phyloP scores from a whole-genome alignment of 179 eudicot genomes.

The Amaranthus tricolor region DNA sequence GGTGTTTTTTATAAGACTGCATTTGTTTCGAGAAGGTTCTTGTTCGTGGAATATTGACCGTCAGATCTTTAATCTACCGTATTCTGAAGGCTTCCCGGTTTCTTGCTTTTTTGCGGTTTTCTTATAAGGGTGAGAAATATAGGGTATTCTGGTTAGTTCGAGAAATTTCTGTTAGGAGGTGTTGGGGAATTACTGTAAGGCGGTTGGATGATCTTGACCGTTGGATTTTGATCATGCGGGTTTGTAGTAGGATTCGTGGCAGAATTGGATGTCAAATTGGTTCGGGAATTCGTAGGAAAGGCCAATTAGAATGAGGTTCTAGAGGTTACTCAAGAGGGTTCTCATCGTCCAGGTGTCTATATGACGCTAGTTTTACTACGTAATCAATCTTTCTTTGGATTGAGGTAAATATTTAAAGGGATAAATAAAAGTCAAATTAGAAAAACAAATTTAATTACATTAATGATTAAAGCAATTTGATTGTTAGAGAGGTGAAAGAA shows the following conservation, averaged over 20 bases:
- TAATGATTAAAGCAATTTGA: too few relatives aligned
- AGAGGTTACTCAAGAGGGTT: background rate
- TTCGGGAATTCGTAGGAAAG: background rate
- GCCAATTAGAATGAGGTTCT: slow-evolving; percentile 14
- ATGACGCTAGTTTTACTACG: background rate
- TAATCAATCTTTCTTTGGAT: background rate
- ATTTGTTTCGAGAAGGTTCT: slow-evolving; percentile 26
- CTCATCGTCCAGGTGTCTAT: background rate
- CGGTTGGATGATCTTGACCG: background rate
- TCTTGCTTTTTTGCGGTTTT: background rate
- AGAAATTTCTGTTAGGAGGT: background rate
- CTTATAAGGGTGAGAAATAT: background rate
- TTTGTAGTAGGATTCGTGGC: background rate
- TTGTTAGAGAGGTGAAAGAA: too few relatives aligned
- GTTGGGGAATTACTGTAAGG: background rate
- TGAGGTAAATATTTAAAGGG: too few relatives aligned
- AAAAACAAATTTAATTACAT: too few relatives aligned
- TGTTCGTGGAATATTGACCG: slow-evolving; percentile 3
- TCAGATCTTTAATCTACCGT: background rate
- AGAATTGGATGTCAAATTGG: background rate
- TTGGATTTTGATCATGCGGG: background rate
- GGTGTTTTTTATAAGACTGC: background rate
- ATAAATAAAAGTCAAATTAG: too few relatives aligned
- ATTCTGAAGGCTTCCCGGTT: slow-evolving; percentile 12
- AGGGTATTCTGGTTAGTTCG: slow-evolving; percentile 8